Evolutionary conservation across 768 basidiomycete species (phyloP).

Genomic region (Leccinum sublutescens): DNA sequence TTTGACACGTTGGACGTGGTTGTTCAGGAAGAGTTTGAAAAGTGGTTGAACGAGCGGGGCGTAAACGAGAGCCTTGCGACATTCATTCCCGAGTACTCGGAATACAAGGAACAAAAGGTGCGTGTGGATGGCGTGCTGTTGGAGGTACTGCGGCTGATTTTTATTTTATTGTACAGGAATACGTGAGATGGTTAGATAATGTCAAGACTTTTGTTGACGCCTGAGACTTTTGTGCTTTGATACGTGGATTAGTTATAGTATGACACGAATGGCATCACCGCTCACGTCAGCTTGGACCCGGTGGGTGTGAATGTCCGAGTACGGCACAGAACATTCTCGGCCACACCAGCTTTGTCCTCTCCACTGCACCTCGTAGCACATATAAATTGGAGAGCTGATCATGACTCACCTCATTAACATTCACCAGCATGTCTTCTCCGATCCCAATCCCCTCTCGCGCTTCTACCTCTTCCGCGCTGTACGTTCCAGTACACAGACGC

Average conservation of each 20-base stretch:
- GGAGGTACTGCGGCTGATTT: conserved; percentile 7
- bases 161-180: conserved; percentile 58
- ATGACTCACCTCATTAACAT: neutral
- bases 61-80: conserved; percentile 77
- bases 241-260: neutral
- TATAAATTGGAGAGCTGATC: neutral
- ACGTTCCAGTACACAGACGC: conserved; percentile 44
- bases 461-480: conserved; percentile 22
- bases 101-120: conserved; percentile 92
- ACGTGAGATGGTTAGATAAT: conserved; percentile 82
- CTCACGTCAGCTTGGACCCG: conserved; percentile 11
- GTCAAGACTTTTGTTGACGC: conserved; percentile 82
- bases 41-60: conserved; percentile 86
- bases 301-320: neutral
- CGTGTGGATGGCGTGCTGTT: conserved; percentile 3
- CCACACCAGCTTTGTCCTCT: neutral
- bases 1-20: conserved; percentile 87
- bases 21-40: conserved; percentile 91
- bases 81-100: conserved; percentile 87
- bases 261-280: conserved; percentile 22
- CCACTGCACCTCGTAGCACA: neutral
- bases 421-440: conserved; percentile 27
- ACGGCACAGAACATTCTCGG: conserved; percentile 21
- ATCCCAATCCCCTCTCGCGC: conserved; percentile 15
- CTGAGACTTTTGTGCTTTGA: conserved; percentile 21